Base-by-base conservation (phyloP, 1,139 yeast species). In the Lodderomyces oxycetoniae region DNA sequence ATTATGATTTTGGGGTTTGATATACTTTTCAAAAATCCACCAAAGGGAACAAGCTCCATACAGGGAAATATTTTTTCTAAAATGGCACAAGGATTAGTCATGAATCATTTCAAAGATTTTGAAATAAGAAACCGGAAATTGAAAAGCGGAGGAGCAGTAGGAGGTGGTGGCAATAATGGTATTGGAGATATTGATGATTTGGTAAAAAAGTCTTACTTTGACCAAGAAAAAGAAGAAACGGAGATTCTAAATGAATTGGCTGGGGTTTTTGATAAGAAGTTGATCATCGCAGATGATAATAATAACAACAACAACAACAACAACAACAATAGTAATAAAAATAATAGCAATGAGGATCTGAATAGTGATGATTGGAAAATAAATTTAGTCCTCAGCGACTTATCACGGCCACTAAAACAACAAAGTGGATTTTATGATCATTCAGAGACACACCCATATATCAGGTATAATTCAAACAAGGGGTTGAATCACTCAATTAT, bases 1-100 rank as follows among this genome's bases (percentile, higher is more conserved):
- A 89, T 96, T 11, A 70, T 74, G 31, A 74, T 91, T 2, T 57
- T 91, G 27, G 98, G 98, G 16, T 81, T 89, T 29, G 98, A 91
- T 57, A 65, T 91, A 19, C 63, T 91, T 16, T 84, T 87, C 6
- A 75, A 80, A 30, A 65, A 71, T 13, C 95, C 97, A 0, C 95
- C 96, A 0, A 49, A 53, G 3, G 96, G 97, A 0, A 85, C 80
- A 0, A 74, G 84, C 1, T 63, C 88, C 0, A 70, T 89, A 33
- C 98, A 91, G 51, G 98, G 96, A 0, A 87, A 89, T 49, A 82
- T 91, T 12, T 65, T 82, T 33, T 78, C 88, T 30, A 72, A 74
- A 42, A 57, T 57, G 34, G 77, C 94, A 0, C 96, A 87, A 34
- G 62, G 67, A 5, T 63, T 71, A 34, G 73, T 89, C 6, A 57